A percentile compares a stretch with the other conserved stretches of the same genome.
These are phyloP conservation scores for Neurospora sp. DNA, from an alignment of 495 filamentous ascomycete genomes.

Conservation along the genomic window DNA sequence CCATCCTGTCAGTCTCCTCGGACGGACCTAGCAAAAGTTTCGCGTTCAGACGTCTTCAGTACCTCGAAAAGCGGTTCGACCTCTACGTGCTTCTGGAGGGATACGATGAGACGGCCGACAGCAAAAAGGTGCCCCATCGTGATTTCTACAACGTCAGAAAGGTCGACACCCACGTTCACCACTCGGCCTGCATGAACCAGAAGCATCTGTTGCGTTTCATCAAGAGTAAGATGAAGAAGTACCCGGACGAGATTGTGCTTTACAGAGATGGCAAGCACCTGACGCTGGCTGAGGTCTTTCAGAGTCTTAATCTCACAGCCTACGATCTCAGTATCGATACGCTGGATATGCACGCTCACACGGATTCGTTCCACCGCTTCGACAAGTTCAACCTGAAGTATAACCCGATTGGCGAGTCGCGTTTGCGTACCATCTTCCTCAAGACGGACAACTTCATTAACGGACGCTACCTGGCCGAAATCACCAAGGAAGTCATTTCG, in stretches of 20 bases:
- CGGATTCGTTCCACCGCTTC: conserved; percentile 95
- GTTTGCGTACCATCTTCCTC: conserved; percentile 88
- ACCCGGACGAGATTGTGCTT: conserved; percentile 83
- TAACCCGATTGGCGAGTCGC: conserved; percentile 92
- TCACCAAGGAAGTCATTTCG: conserved; percentile 96
- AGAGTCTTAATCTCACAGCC: conserved; percentile 91
- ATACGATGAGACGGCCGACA: conserved; percentile 95
- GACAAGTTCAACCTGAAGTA: conserved; percentile 99
- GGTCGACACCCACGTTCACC: conserved; percentile 97
- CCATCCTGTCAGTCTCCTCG: conserved; percentile 71
- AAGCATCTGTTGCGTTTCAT: conserved; percentile 97
- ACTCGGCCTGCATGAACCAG: conserved; percentile 99
- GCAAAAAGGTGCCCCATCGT: conserved; percentile 90
- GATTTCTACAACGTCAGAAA: conserved; percentile 99
- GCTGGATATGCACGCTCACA: conserved; percentile 98
- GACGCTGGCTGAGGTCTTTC: conserved; percentile 87
- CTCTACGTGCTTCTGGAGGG: conserved; percentile 87
- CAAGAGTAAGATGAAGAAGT: conserved; percentile 99
- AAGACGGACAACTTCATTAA: conserved; percentile 98
- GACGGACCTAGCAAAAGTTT: conserved; percentile 97
- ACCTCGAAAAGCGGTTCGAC: conserved; percentile 93
- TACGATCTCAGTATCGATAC: conserved; percentile 99
- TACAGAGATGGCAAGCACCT: conserved; percentile 88
- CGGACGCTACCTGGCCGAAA: conserved; percentile 90
- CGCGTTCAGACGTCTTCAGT: conserved; percentile 86